Evolutionary conservation across 305 asterid genomes (phyloP).

Genomic region (Ilex paraguariensis): DNA sequence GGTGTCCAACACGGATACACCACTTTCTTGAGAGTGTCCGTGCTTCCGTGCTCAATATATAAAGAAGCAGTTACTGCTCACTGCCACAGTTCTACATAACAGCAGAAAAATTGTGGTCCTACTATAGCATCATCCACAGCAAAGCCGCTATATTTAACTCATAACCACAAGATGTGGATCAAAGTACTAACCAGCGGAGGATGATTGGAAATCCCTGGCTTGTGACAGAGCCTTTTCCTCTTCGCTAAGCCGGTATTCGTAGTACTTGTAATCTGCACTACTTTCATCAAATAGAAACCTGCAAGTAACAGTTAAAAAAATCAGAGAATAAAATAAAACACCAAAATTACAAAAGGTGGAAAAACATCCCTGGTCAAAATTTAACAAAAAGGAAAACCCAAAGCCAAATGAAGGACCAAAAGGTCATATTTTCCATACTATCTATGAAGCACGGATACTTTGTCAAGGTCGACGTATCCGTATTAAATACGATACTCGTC

Average conservation of each 20-base stretch:
- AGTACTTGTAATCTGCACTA: constrained; percentile 85
- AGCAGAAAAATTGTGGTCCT: too few species aligned
- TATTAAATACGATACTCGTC: too few species aligned
- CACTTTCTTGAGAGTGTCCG: too few species aligned
- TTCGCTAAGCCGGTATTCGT: constrained; percentile 68
- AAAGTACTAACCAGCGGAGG: constrained; percentile 52
- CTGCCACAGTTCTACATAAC: too few species aligned
- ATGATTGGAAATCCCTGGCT: constrained; percentile 41
- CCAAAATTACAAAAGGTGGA: constrained; percentile 5
- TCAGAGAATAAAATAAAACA: constrained; percentile 1
- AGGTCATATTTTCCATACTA: not conserved
- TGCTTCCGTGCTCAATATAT: too few species aligned
- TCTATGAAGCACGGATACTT: too few species aligned
- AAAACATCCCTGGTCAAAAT: not conserved
- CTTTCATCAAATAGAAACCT: constrained; percentile 85
- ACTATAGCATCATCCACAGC: too few species aligned
- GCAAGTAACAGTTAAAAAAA: constrained; percentile 23
- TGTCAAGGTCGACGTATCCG: too few species aligned
- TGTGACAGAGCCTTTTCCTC: constrained; percentile 72
- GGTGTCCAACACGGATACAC: too few species aligned
- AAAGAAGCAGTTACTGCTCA: too few species aligned
- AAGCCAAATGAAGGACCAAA: not conserved
- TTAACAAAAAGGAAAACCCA: not conserved
- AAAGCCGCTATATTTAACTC: too few species aligned
- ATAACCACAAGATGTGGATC: too few species aligned